phyloP scores from a whole-genome alignment of 1,139 yeast species.

The Saccharomyces hybrid region DNA sequence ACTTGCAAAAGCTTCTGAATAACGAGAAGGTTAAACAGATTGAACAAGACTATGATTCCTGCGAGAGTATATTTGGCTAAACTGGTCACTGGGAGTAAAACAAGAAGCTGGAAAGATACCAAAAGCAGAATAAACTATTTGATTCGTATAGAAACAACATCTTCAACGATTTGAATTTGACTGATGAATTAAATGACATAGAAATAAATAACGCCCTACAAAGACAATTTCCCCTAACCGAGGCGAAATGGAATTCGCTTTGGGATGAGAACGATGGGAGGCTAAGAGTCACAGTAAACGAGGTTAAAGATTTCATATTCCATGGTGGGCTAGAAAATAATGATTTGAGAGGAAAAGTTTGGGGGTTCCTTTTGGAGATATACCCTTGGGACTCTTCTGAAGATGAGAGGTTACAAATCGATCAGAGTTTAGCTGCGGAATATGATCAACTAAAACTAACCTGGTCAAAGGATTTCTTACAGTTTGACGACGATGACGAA shows the following conservation, averaged over 20 bases:
- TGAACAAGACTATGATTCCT: slow-evolving; percentile 86
- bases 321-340: slow-evolving; percentile 74
- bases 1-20: slow-evolving; percentile 53
- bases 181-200: slow-evolving; percentile 35
- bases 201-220: slow-evolving; percentile 31
- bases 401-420: slow-evolving; percentile 57
- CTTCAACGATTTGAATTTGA: slow-evolving; percentile 34
- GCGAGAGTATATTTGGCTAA: slow-evolving; percentile 88
- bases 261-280: slow-evolving; percentile 70
- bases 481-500: slow-evolving; percentile 42
- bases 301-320: slow-evolving; percentile 73
- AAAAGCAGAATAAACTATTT: slow-evolving; percentile 49
- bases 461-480: slow-evolving; percentile 35
- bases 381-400: slow-evolving; percentile 81
- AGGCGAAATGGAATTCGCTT: slow-evolving; percentile 76
- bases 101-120: slow-evolving; percentile 81
- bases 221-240: slow-evolving; percentile 44
- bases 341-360: slow-evolving; percentile 59
- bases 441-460: slow-evolving; percentile 63
- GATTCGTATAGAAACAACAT: slow-evolving; percentile 54
- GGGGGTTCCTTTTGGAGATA: slow-evolving; percentile 78
- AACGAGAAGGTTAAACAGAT: slow-evolving; percentile 75
- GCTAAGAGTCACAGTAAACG: slow-evolving; percentile 60
- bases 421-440: slow-evolving; percentile 50
- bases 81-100: slow-evolving; percentile 94